These are phyloP conservation scores for Yarrowia divulgata DNA, from an alignment of 805 yeast genomes.

Conservation along the genomic window DNA sequence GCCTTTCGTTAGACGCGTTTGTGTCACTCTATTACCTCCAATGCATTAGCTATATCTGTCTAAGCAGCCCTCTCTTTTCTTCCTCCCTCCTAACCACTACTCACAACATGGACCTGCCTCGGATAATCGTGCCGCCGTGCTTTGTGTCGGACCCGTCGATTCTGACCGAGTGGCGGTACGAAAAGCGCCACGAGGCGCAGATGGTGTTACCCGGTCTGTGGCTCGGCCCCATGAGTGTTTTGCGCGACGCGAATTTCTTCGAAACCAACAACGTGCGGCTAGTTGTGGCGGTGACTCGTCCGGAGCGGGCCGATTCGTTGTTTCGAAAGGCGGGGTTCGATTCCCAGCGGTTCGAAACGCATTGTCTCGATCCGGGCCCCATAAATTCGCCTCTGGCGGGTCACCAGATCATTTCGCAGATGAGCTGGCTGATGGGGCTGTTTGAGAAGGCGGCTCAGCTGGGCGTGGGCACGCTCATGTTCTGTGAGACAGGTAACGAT, in stretches of 20 bases:
- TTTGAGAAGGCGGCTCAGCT: conserved; percentile 8
- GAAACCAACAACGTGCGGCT: conserved; percentile 51
- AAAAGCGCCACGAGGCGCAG: conserved; percentile 53
- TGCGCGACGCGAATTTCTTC: conserved; percentile 53
- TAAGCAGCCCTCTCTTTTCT: not conserved
- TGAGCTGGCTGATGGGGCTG: conserved; percentile 9
- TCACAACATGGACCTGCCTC: conserved; percentile 40
- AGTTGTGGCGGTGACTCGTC: conserved; percentile 42
- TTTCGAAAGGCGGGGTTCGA: conserved; percentile 18
- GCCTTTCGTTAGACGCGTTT: not conserved
- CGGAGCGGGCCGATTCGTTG: conserved; percentile 30
- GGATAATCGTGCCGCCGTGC: conserved; percentile 47
- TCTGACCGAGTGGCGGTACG: conserved; percentile 48
- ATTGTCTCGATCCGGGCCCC: conserved; percentile 23
- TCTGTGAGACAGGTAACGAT: conserved; percentile 51
- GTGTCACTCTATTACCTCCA: too few relatives aligned
- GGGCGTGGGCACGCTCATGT: conserved; percentile 42
- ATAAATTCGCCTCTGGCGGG: conserved; percentile 34
- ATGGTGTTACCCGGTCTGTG: conserved; percentile 53
- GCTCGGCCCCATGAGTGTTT: conserved; percentile 57
- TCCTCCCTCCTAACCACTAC: not conserved
- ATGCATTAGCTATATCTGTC: too few relatives aligned
- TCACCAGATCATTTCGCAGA: conserved; percentile 38
- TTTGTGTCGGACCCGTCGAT: conserved; percentile 45
- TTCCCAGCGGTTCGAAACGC: conserved; percentile 7